Evolutionary conservation across 163 green algal genomes (phyloP).

Genomic region (Scenedesmus sp.): DNA sequence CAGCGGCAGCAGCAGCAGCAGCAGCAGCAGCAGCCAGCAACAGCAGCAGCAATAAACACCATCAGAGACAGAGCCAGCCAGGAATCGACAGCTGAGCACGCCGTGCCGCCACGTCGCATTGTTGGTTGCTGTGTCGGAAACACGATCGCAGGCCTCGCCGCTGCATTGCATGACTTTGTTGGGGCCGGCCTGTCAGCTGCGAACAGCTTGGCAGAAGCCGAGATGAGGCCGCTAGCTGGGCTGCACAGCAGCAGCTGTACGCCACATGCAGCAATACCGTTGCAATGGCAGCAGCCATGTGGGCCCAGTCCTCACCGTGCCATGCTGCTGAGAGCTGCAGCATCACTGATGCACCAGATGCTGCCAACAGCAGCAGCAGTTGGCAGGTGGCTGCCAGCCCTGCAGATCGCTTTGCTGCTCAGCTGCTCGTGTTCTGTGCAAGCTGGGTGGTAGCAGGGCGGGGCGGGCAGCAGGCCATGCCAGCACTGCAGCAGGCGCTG

Average conservation of each 20-base stretch:
- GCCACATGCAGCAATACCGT: not conserved
- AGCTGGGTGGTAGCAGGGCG: constrained; percentile 33
- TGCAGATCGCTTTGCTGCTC: constrained; percentile 32
- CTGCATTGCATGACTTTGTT: constrained; percentile 30
- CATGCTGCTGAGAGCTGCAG: not conserved
- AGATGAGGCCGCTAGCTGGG: not conserved
- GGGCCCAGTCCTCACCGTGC: not conserved
- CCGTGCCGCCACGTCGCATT: not conserved
- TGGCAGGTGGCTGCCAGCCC: not conserved
- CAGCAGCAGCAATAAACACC: not conserved
- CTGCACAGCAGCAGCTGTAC: not conserved
- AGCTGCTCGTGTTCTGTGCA: constrained; percentile 24
- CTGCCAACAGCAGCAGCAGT: not conserved
- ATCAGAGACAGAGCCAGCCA: not conserved
- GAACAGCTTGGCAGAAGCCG: not conserved
- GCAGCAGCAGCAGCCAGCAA: not conserved
- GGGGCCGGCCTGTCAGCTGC: not conserved
- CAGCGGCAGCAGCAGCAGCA: not conserved
- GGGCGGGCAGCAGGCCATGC: not conserved
- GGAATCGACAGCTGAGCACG: not conserved
- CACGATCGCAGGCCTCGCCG: not conserved
- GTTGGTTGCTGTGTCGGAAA: not conserved
- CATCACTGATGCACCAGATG: not conserved
- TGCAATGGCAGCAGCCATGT: constrained; percentile 38
- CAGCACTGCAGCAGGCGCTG: not conserved